Evolutionary conservation across 805 yeast species (phyloP).

Genomic region (Blastobotrys chiropterorum): DNA sequence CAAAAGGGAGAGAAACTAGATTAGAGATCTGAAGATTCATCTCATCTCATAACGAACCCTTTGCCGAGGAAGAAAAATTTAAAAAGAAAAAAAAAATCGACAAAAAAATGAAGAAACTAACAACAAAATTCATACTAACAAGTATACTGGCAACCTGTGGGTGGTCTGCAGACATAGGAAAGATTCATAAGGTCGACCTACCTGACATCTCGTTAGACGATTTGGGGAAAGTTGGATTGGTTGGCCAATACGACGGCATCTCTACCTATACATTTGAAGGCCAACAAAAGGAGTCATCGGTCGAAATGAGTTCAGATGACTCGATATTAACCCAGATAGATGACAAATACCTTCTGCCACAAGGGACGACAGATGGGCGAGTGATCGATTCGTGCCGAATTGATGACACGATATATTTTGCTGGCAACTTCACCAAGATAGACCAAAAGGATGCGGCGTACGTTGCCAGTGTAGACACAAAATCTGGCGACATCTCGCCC

Average conservation of each 20-base stretch:
- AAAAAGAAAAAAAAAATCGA: too few species aligned
- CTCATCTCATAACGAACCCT: neutral
- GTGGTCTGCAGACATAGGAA: neutral
- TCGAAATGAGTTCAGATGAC: conserved; percentile 7
- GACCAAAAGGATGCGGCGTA: conserved; percentile 17
- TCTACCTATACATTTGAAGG: conserved; percentile 33
- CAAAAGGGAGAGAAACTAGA: neutral
- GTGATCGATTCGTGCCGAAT: conserved; percentile 20
- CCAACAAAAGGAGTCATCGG: conserved; percentile 28
- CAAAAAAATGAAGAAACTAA: conserved; percentile 1
- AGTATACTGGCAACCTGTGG: neutral
- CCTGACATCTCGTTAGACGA: conserved; percentile 20
- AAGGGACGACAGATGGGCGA: conserved; percentile 17
- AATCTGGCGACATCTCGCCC: conserved; percentile 22
- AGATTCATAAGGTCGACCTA: conserved; percentile 17
- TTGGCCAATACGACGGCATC: conserved; percentile 36
- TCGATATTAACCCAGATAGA: conserved; percentile 20
- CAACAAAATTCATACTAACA: neutral
- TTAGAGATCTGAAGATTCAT: neutral
- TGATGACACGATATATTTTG: conserved; percentile 19
- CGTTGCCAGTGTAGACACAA: conserved; percentile 23
- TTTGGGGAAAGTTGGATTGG: conserved; percentile 28
- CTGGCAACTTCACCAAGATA: conserved; percentile 28
- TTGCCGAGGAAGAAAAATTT: neutral
- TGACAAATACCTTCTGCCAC: conserved; percentile 14